Base-by-base conservation (phyloP, 2,329 filamentous ascomycete species). In the Rosellinia necatrix region DNA sequence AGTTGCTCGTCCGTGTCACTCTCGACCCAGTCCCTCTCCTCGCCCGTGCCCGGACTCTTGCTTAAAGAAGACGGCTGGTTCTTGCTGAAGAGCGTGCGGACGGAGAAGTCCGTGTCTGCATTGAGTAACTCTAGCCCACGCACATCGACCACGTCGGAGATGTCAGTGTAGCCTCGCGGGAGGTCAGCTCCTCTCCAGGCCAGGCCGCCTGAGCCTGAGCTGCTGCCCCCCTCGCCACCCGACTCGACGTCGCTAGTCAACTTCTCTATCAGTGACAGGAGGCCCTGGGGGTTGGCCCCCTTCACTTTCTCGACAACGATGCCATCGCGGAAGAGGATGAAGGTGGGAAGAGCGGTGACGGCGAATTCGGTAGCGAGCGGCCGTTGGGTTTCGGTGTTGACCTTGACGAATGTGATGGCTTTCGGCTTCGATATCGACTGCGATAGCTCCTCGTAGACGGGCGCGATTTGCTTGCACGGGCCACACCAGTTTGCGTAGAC, bases 1-100 rank as follows among this genome's bases (percentile, higher is more conserved):
- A 99, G 79, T 78, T 99, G 94, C 76, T 97, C 92, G 70, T 99
- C 94, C 30, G 93, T 96, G 70, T 97, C 93, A 73, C 91, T 97
- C 79, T 97, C 91, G 19, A 97, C 87, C 88, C 90, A 97, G 74
- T 99, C 93, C 70, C 84, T 85, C 29, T 77, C 75, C 8, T 96
- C 92, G 27, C 92, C 92, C 69, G 96, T 91, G 73, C 89, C 96
- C 78, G 96, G 90, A 17, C 96, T 86, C 86, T 90, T 97, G 73
- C 96, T 92, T 67, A 84, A 82, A n/a, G 77, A 74, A 12, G 75
- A 72, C 15, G 72, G 74, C 69, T 86, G 86, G 52, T 76, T 81
- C 66, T 85, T 84, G 44, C 87, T 85, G 70, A 97, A 92, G 15
- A 97, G 78, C 7, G 84, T 84, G 64, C 86, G 82, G 53, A 92